Evolutionary conservation across 805 yeast genomes (phyloP).

Genomic region (Wickerhamiella domercqiae): DNA sequence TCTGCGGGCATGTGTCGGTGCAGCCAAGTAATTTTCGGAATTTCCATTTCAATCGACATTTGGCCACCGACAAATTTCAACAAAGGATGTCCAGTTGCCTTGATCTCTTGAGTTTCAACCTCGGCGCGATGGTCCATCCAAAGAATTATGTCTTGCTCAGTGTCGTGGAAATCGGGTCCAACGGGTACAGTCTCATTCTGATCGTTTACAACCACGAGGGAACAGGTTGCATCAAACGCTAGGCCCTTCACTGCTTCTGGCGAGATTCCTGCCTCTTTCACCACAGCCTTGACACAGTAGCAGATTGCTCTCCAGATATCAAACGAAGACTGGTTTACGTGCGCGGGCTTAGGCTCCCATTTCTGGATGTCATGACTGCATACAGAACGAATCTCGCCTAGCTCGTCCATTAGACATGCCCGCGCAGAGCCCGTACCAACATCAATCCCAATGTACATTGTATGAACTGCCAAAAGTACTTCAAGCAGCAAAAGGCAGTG

Average conservation of each 20-base stretch:
- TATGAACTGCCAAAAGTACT: too few relatives aligned
- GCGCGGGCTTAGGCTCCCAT: constrained; percentile 31
- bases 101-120: constrained; percentile 63
- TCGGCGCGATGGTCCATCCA: constrained; percentile 99
- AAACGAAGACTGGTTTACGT: constrained; percentile 64
- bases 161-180: constrained; percentile 73
- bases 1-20: constrained; percentile 63
- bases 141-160: constrained; percentile 65
- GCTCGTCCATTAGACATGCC: constrained; percentile 75
- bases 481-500: neutral
- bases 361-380: constrained; percentile 68
- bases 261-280: constrained; percentile 61
- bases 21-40: constrained; percentile 94
- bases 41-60: constrained; percentile 97
- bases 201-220: constrained; percentile 67
- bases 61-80: constrained; percentile 90
- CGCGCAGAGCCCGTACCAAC: constrained; percentile 98
- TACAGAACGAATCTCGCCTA: constrained; percentile 58
- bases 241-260: constrained; percentile 60
- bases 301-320: constrained; percentile 84
- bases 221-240: constrained; percentile 96
- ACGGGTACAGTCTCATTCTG: constrained; percentile 65
- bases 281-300: constrained; percentile 59
- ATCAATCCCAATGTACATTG: constrained; percentile 61
- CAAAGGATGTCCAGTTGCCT: constrained; percentile 62